Conservation (phyloP, 257 asterid genomes). For the Solanum pinnatisectum region DNA sequence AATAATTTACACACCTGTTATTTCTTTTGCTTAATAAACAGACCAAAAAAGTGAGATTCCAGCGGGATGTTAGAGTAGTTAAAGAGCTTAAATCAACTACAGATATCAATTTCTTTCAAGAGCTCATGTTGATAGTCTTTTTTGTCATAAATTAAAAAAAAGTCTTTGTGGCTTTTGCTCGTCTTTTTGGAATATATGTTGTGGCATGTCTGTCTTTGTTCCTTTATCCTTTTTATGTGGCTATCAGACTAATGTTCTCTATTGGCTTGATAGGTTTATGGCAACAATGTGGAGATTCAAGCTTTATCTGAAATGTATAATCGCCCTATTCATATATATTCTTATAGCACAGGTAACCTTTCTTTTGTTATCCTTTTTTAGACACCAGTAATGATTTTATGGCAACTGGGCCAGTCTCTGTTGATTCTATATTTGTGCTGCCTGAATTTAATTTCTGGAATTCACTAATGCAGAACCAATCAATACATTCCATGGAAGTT, state of each 20-base stretch:
- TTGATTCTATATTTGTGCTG: not conserved
- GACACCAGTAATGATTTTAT: conserved; percentile 3
- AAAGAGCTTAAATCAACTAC: not conserved
- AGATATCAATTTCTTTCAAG: not conserved
- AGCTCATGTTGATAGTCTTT: not conserved
- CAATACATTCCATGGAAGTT: conserved; percentile 91
- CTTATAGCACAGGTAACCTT: conserved; percentile 78
- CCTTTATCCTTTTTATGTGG: not conserved
- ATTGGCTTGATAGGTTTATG: conserved; percentile 57
- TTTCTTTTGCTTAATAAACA: not conserved
- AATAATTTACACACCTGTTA: not conserved
- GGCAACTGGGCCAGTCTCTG: not conserved
- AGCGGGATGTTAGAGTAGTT: not conserved
- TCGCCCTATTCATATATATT: conserved; percentile 94
- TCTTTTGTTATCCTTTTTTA: conserved; percentile 1
- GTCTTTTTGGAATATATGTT: not conserved
- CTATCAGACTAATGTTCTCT: not conserved
- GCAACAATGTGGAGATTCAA: conserved; percentile 95
- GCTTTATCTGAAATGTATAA: conserved; percentile 93
- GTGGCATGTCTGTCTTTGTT: not conserved
- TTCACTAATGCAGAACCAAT: conserved; percentile 61
- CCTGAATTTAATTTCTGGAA: not conserved
- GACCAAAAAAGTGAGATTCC: not conserved
- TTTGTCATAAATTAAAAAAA: no score
- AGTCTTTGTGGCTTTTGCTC: not conserved